Percentiles rank a stretch among this genome's conserved stretches.
These are phyloP conservation scores for Solanum virginianum DNA, from an alignment of 257 asterid species.

Conservation along the genomic window DNA sequence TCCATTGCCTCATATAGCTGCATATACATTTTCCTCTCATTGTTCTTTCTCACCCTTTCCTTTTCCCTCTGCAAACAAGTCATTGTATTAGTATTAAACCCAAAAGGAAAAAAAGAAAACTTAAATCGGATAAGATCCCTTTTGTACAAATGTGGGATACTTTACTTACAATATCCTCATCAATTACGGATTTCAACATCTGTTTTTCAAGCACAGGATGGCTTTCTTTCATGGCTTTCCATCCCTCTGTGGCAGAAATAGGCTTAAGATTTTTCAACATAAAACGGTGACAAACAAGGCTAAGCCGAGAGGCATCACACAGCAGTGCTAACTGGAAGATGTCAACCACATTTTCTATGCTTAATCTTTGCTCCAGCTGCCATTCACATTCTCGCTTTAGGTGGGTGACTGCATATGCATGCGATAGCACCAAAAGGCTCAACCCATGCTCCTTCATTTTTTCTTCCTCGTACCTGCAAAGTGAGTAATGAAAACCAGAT, in stretches of 20 bases:
- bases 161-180: constrained; percentile 46
- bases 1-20: constrained; percentile 88
- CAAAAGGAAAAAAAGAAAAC: background rate
- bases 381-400: constrained; percentile 48
- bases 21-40: constrained; percentile 38
- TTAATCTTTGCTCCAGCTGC: constrained; percentile 45
- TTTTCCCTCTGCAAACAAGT: constrained; percentile 28
- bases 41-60: constrained; percentile 35
- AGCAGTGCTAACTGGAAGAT: constrained; percentile 73
- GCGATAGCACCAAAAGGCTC: constrained; percentile 61
- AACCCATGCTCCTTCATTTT: constrained; percentile 47
- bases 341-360: constrained; percentile 52
- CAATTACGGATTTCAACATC: constrained; percentile 25
- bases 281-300: constrained; percentile 66
- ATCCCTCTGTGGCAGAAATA: constrained; percentile 55
- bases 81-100: background rate
- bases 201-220: constrained; percentile 69
- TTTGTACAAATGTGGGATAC: background rate
- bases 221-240: constrained; percentile 78
- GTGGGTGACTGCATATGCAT: constrained; percentile 47
- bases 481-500: background rate
- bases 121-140: background rate
- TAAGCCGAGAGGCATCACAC: constrained; percentile 71
- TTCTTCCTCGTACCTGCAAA: constrained; percentile 59
- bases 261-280: constrained; percentile 47